Evolutionary conservation across 2,329 filamentous ascomycete species (phyloP), one percentile per base, ranked within the genome.

Genomic region (Colletotrichum musae): DNA sequence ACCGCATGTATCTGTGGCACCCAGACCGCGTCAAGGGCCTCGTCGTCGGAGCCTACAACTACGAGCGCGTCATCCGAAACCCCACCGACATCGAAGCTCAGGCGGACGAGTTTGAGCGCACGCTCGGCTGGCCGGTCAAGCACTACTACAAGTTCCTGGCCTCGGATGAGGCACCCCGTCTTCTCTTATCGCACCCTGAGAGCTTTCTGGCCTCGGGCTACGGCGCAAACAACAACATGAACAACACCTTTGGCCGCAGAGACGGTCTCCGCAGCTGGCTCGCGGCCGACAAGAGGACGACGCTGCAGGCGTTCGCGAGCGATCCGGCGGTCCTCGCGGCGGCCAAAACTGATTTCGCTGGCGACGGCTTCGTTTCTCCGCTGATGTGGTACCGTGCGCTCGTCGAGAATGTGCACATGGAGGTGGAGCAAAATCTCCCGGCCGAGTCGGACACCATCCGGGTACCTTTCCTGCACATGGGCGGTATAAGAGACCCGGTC

Each of bases 381-480:
- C 24, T 58, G 24, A 58, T 47, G 41, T 58, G 56, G 56, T 58
- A 58, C 24, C 56, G 56, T 16, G 24, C 56, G 21, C 56, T 58
- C 7, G 26, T 48, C 9, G 24, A 58, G n/a, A 58, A 58, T 16
- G 41, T 47, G 26, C 56, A 58, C 43, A 47, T 58, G 56, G 56
- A 36, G 41, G 56, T 58, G 24, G 56, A 58, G 41, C 47, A 58
- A 15, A 32, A 1, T 12, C 56, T 58, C 5, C 41, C 56, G 24
- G 16, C 21, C 21, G 56, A 58, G 12, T 16, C 21, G 12, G 56
- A 58, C 24, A 3, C n/a, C 7, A 32, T 58, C 18, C 21, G 26
- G 41, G 41, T 58, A 13, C 41, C 56, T 1, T 32, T 58, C 15
- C 13, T 58, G 56, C 24, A 32, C 12, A 58, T 58, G 9, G 56